Evolutionary conservation across 116 monocot species (phyloP).

Genomic region (Papilionanthe hybrid): DNA sequence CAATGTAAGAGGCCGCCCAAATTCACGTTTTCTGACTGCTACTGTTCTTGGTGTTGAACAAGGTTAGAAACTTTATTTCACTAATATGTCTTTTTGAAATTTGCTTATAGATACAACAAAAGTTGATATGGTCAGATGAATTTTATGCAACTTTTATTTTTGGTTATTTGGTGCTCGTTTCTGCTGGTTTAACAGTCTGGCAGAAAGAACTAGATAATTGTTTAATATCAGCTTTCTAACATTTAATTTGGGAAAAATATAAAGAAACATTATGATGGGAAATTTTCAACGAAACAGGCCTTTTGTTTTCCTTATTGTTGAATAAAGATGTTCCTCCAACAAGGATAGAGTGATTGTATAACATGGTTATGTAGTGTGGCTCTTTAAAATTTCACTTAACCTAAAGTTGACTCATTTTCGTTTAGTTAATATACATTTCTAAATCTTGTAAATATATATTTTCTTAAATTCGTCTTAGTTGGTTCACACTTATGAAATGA

Average conservation of each 20-base stretch:
- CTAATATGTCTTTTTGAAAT: not conserved
- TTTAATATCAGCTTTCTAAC: not conserved
- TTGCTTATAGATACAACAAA: not conserved
- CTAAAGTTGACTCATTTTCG: not conserved
- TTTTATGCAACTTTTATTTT: not conserved
- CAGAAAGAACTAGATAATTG: not conserved
- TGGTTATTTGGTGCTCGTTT: not conserved
- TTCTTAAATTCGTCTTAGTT: not conserved
- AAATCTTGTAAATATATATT: not conserved
- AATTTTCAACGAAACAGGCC: not conserved
- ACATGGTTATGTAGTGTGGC: not conserved
- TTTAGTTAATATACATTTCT: not conserved
- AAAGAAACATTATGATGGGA: not conserved
- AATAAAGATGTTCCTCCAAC: not conserved
- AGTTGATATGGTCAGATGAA: not conserved
- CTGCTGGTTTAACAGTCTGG: not conserved
- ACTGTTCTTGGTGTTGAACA: constrained; percentile 59
- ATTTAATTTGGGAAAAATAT: not conserved
- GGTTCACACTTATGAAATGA: not conserved
- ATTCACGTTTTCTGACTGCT: constrained; percentile 57
- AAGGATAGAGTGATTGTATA: not conserved
- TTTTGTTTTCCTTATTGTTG: not conserved
- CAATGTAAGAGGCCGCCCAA: constrained; percentile 49
- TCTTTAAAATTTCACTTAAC: not conserved
- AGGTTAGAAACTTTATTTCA: constrained; percentile 21